Evolutionary conservation across 176 grass and related monocot species (phyloP).

Genomic region (Ampelocalamus luodianensis): DNA sequence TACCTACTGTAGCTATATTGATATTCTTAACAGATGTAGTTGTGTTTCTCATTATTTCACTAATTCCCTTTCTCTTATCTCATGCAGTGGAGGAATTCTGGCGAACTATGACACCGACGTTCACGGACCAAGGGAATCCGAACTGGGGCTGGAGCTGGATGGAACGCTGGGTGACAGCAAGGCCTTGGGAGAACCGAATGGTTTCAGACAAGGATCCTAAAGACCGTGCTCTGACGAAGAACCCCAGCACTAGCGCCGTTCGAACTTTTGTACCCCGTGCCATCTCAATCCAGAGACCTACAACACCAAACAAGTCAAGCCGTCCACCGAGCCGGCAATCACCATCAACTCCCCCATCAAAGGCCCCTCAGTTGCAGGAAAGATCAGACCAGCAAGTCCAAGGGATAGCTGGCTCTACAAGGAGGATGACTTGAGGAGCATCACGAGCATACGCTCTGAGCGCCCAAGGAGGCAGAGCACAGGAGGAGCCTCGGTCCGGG

Average conservation of each 20-base stretch:
- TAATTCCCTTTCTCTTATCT: constrained; percentile 3
- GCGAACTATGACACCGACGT: constrained; percentile 56
- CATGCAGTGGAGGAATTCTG: constrained; percentile 81
- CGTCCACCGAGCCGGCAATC: constrained; percentile 67
- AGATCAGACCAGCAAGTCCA: constrained; percentile 68
- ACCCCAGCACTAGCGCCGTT: background rate
- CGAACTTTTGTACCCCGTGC: constrained; percentile 38
- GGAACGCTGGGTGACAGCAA: constrained; percentile 86
- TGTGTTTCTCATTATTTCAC: background rate
- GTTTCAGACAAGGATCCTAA: constrained; percentile 62
- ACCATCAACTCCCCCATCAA: constrained; percentile 70
- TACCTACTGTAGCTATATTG: background rate
- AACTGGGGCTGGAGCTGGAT: constrained; percentile 99
- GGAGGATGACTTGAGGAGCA: constrained; percentile 83
- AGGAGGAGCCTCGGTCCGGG: constrained; percentile 64
- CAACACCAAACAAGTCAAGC: constrained; percentile 60
- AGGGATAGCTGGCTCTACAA: constrained; percentile 56
- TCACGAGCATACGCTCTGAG: constrained; percentile 80
- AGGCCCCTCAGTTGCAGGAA: constrained; percentile 47
- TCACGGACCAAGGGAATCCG: constrained; percentile 80
- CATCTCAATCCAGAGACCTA: constrained; percentile 48
- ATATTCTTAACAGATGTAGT: background rate
- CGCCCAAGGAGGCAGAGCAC: constrained; percentile 69
- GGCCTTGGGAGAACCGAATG: constrained; percentile 66
- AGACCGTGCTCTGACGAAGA: constrained; percentile 40